phyloP scores from a whole-genome alignment of 2,329 filamentous ascomycete genomes.

The Graphilbum ipis-grandicollis region DNA sequence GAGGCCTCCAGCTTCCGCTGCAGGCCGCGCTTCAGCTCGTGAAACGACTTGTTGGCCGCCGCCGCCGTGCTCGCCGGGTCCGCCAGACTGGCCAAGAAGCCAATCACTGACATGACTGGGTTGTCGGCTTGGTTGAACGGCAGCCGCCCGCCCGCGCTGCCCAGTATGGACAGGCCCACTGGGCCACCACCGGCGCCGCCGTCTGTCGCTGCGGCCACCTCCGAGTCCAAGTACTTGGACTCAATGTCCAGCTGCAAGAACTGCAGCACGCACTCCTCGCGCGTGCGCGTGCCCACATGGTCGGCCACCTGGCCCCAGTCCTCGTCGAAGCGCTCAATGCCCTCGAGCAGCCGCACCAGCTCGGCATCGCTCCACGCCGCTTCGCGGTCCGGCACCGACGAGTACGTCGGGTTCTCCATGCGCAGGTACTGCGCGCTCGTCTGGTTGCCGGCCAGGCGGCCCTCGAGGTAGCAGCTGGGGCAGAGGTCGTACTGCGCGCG shows the following conservation, averaged over 20 bases:
- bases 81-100: constrained; percentile 79
- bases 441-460: constrained; percentile 64
- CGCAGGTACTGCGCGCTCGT: constrained; percentile 69
- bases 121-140: constrained; percentile 91
- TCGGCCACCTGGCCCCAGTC: constrained; percentile 90
- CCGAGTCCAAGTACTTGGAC: constrained; percentile 84
- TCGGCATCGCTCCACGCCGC: constrained; percentile 85
- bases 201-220: constrained; percentile 25
- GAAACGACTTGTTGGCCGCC: constrained; percentile 73
- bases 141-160: constrained; percentile 58
- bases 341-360: constrained; percentile 76
- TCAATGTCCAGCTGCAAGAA: constrained; percentile 95
- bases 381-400: constrained; percentile 62
- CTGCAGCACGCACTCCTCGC: constrained; percentile 92
- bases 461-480: constrained; percentile 76
- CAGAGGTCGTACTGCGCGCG: constrained; percentile 76
- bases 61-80: constrained; percentile 83
- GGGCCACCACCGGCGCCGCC: constrained; percentile 20
- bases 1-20: constrained; percentile 56
- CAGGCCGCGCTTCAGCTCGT: constrained; percentile 67
- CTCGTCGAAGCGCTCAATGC: constrained; percentile 80
- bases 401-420: constrained; percentile 75
- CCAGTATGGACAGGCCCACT: constrained; percentile 47
- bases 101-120: constrained; percentile 89
- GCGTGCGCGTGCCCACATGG: constrained; percentile 77